Conservation (phyloP, 768 basidiomycete species). For the Exidia glandulosa region DNA sequence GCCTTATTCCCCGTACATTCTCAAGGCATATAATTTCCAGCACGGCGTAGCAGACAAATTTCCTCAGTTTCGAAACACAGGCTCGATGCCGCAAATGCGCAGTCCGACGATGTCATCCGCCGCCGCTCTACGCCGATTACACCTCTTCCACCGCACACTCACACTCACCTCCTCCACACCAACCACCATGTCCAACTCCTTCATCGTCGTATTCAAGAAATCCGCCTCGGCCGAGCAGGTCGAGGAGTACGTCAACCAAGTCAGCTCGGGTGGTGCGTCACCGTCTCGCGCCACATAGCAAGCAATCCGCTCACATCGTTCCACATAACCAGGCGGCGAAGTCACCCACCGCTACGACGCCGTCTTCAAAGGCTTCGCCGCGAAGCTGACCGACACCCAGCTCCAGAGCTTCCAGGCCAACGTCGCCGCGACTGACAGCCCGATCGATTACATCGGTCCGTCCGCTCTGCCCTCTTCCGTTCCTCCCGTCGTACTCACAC, state of each 20-base stretch:
- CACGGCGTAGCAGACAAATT: no score
- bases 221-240: slow-evolving; percentile 29
- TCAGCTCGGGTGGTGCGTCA: slow-evolving; percentile 27
- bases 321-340: slow-evolving; percentile 38
- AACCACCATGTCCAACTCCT: slow-evolving; percentile 11
- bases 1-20: no score
- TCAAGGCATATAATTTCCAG: no score
- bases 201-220: slow-evolving; percentile 47
- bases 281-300: not conserved
- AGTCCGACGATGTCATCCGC: not conserved
- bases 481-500: not conserved
- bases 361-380: slow-evolving; percentile 31
- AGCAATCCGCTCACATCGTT: no score
- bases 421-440: slow-evolving; percentile 15
- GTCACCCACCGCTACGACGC: slow-evolving; percentile 29
- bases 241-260: slow-evolving; percentile 27
- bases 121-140: not conserved
- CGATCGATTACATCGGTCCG: slow-evolving; percentile 40
- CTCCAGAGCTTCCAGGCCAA: slow-evolving; percentile 22
- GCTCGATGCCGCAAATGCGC: no score
- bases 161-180: not conserved
- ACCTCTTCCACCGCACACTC: not conserved
- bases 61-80: no score
- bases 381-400: slow-evolving; percentile 23
- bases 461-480: not conserved